A percentile compares a stretch with the other conserved stretches of the same genome.
Conservation (phyloP, 169 alveolate genomes). For the Eimeria tenella region DNA sequence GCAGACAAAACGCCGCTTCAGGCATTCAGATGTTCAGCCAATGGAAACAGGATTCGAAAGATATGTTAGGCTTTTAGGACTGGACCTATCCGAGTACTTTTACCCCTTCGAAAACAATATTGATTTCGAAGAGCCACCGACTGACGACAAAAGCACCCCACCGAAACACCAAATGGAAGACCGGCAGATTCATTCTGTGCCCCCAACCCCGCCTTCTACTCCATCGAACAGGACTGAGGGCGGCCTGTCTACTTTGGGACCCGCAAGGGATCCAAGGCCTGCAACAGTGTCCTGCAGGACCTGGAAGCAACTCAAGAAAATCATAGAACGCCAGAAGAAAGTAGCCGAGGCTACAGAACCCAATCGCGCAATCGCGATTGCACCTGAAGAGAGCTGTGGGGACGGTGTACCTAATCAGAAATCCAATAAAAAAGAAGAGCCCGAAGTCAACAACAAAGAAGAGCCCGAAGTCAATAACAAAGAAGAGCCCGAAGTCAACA, state of each 20-base stretch:
- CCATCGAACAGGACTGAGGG: not conserved
- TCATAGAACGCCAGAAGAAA: not conserved
- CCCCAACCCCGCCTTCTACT: not conserved
- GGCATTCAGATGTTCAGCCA: not conserved
- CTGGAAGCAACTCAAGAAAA: slow-evolving; percentile 14
- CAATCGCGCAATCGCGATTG: not conserved
- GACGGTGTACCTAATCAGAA: not conserved
- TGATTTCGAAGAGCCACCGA: not conserved
- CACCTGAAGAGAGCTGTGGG: not conserved
- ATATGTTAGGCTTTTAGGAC: not conserved
- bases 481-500: not conserved
- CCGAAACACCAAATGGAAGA: not conserved
- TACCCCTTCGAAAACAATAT: slow-evolving; percentile 13
- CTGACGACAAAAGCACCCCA: not conserved
- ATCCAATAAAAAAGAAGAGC: not conserved
- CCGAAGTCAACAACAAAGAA: not conserved
- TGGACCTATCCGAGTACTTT: not conserved
- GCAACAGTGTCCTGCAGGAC: not conserved
- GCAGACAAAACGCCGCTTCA: not conserved
- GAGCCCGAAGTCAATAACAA: too few relatives aligned
- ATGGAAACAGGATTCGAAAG: not conserved
- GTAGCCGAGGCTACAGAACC: not conserved
- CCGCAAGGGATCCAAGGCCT: slow-evolving; percentile 2
- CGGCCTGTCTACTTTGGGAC: not conserved
- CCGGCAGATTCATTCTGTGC: not conserved